Evolutionary conservation across 148 eudicot species (phyloP), one percentile per base, ranked within the genome.

Genomic region (Talinum fruticosum): DNA sequence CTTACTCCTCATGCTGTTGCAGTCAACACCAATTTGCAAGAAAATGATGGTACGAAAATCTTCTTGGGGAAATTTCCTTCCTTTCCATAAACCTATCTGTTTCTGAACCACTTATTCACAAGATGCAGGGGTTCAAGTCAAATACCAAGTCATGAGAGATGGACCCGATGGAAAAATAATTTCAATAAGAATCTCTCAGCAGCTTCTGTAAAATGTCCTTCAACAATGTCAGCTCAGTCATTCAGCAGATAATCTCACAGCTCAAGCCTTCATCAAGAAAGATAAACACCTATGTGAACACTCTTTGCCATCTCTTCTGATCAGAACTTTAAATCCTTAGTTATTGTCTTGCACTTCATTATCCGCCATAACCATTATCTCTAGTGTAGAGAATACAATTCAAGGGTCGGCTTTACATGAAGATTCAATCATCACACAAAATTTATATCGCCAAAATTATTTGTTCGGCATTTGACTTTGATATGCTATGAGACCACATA

Each of bases 151-250:
- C 76, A 89, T 96, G 94, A 93, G 84, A 84, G 87, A 88, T 64
- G 97, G 89, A 78, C 73, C 74, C 59, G 85, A 89, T 72, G 94
- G 97, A 4, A 81, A 91, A 85, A 84, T 90, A 8, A 87, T 96
- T 62, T 80, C 97, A 2, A 90, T 95, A 66, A 86, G 97, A 79
- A 88, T 95, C 84, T 85, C 97, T 65, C 97, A 95, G 85, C 97
- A 95, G 85, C 97, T 95, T 54, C 86, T 90, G 38, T 94, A 80
- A 81, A 78, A 28, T 53, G 51, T 49, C 49, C 30, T 57, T 59
- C 45, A 6, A 23, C 47, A 28, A 14, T 67, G 5, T 5, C 29
- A 29, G 30, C 69, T 70, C 44, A 30, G 71, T 34, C 24, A 36
- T 28, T 2, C 16, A 34, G 5, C 41, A 7, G 75, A 45, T 30